These are phyloP conservation scores for Dysphania ambrosioides DNA, from an alignment of 148 eudicot genomes.

Conservation along the genomic window DNA sequence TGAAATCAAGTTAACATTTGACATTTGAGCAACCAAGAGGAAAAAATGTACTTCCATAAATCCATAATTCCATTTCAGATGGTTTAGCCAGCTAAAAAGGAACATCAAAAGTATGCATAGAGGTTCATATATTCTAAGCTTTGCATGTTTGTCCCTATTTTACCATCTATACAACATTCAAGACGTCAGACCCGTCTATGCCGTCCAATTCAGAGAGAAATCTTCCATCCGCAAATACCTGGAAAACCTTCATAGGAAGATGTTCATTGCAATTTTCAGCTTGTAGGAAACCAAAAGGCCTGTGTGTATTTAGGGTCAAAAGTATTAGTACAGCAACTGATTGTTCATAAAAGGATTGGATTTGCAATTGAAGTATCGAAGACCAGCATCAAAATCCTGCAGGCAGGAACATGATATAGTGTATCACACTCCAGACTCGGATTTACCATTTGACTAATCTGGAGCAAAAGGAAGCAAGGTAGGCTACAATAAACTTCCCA, in stretches of 20 bases:
- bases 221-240: constrained; percentile 22
- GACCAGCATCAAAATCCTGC: constrained; percentile 12
- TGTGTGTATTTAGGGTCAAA: background rate
- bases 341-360: background rate
- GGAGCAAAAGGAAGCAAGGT: no score
- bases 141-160: background rate
- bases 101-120: constrained; percentile 23
- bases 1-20: background rate
- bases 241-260: constrained; percentile 1
- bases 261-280: no score
- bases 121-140: constrained; percentile 19
- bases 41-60: background rate
- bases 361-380: background rate
- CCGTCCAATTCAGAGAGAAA: constrained; percentile 13
- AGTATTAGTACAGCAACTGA: background rate
- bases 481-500: background rate
- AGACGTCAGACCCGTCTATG: constrained; percentile 12
- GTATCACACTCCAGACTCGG: no score
- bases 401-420: no score
- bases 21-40: constrained; percentile 6
- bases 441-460: background rate
- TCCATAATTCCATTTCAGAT: constrained; percentile 9
- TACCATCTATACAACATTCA: constrained; percentile 28
- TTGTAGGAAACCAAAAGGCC: background rate
- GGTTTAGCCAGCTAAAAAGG: constrained; percentile 19